Evolutionary conservation across 2,329 filamentous ascomycete species (phyloP), one percentile per base, ranked within the genome.

Genomic region (Xylaria sp.): DNA sequence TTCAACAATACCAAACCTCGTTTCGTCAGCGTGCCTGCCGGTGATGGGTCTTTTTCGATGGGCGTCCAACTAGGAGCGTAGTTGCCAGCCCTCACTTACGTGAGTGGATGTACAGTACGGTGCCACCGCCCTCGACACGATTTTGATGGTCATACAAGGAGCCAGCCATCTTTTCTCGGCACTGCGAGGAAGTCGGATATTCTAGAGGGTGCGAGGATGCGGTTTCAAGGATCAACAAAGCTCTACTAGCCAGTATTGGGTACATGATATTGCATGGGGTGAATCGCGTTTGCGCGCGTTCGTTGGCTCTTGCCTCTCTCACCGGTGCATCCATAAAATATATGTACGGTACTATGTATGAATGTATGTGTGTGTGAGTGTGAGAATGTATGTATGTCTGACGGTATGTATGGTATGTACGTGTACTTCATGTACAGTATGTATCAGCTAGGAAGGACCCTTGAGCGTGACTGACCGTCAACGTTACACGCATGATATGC

Each of bases 401-500:
- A 52, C 23, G 9, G 52, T 37, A 48, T 56, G 61, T 56, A 63
- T 37, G 50, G 41, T 64, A 64, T 20, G 54, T 64, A 64, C 46
- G 61, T 64, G 18, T 64, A 39, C 56, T 58, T 58, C 57, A 37
- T 60, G 63, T 61, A 28, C 28, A 28, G 28, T 28, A 61, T 37
- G 39, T 46, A 66, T 61, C 59, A 66, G 63, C 63, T 56, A 28
- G 63, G 37, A 50, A 55, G 39, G 55, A 52, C 54, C 59, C 59
- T 64, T 67, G 60, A 44, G 28, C 51, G 34, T 58, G 31, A n/a
- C 15, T 41, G 51, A 62, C 46, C 63, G 63, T 52, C 63, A 31
- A 58, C 20, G 66, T 69, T 66, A 69, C 67, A 69, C 67, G 67
- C 67, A 69, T 69, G 63, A 69, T 54, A 48, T 66, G 58, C 58